Percentiles rank a stretch among this genome's conserved stretches.
phyloP scores from a whole-genome alignment of 108 stramenopile genomes.

The Pseudonitzschia pungens region DNA sequence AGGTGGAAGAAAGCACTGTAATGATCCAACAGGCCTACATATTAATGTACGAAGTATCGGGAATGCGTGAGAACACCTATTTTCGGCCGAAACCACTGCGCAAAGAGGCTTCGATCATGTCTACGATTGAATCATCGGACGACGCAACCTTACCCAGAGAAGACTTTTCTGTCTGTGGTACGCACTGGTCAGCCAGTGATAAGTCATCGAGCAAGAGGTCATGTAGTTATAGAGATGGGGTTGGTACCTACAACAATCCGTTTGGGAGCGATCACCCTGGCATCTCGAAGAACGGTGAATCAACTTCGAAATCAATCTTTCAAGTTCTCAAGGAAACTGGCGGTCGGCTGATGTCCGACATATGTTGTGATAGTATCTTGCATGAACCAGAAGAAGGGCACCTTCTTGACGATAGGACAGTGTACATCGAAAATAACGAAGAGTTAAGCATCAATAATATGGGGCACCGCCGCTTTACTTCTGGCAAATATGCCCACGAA shows the following conservation, averaged over 20 bases:
- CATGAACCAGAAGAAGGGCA: constrained; percentile 18
- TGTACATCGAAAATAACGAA: background rate
- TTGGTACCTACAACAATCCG: constrained; percentile 3
- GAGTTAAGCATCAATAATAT: constrained; percentile 3
- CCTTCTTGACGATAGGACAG: background rate
- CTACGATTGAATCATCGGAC: constrained; percentile 23
- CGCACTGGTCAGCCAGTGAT: constrained; percentile 6
- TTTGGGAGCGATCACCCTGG: constrained; percentile 3
- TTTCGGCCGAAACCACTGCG: constrained; percentile 12
- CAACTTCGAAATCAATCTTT: constrained; percentile 5
- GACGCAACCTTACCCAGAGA: constrained; percentile 28
- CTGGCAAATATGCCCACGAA: constrained; percentile 3
- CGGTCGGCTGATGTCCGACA: constrained; percentile 22
- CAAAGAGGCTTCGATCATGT: constrained; percentile 22
- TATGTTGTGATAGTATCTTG: constrained; percentile 30
- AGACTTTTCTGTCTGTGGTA: constrained; percentile 14
- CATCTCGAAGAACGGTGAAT: background rate
- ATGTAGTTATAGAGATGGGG: background rate
- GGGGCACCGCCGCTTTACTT: background rate
- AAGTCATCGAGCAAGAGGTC: constrained; percentile 1
- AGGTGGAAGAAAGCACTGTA: constrained; percentile 67
- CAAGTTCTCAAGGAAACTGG: constrained; percentile 16
- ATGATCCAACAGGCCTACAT: constrained; percentile 83
- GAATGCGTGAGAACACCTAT: constrained; percentile 37
- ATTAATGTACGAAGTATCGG: constrained; percentile 58